Evolutionary conservation across 495 filamentous ascomycete species (phyloP), one percentile per base, ranked within the genome.

Genomic region (Aspergillus conjunctus): DNA sequence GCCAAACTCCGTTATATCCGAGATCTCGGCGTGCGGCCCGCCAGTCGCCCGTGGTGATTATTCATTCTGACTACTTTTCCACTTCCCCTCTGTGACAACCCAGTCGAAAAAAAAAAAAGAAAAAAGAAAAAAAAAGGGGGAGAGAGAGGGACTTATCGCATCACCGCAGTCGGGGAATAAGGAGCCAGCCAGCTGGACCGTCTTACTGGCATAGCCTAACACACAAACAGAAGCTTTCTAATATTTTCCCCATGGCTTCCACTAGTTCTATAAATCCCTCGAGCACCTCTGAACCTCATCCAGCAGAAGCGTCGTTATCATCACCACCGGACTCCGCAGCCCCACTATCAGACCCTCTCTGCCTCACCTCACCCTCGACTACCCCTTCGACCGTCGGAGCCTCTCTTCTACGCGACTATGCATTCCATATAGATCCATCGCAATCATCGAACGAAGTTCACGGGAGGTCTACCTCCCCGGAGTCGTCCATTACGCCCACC

Each of bases 321-420:
- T 41, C 68, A 15, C n/a, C 20, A 31, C 34, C 65, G 45, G 22
- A 58, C 50, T 62, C 62, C 56, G 59, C 59, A 37, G 54, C 60
- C 61, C 59, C 66, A 62, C 60, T 51, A 59, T 61, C 63, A 60
- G 58, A 62, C 49, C 34, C 46, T 46, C 52, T 43, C 17, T 44
- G 11, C 34, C 54, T 22, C 44, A 45, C 34, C n/a, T 44, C 54
- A 43, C 32, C 58, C 41, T 58, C 54, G 18, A 54, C 63, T 45
- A 59, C 62, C 39, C 51, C 63, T 34, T 61, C 60, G 7, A 64
- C 61, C 15, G 58, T 64, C 33, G 63, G 63, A 45, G 51, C 76
- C 15, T 73, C 74, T 11, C 73, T 79, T 32, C 76, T 76, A 26
- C 75, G 73, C 59, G 79, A 81, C 50, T 76, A 79, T 78, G 75